Evolutionary conservation across 768 basidiomycete species (phyloP).

Genomic region (Tricholoma flavovirens): DNA sequence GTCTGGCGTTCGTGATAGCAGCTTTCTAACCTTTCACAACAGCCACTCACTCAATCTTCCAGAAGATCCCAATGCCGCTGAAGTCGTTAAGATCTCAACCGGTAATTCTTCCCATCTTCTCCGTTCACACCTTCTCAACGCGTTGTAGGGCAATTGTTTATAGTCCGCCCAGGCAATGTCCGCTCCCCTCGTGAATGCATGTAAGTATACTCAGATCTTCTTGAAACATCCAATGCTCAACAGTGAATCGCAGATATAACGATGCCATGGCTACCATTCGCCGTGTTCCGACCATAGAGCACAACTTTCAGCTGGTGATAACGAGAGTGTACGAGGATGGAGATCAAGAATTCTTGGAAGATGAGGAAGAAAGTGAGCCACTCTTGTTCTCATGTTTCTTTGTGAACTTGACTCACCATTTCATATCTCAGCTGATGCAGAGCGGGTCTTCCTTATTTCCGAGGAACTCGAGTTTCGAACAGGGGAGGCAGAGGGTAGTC

Average conservation of each 20-base stretch:
- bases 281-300: constrained; percentile 68
- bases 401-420: neutral
- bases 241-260: constrained; percentile 60
- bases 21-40: constrained; percentile 10
- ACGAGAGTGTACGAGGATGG: constrained; percentile 98
- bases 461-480: constrained; percentile 85
- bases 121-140: neutral
- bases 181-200: constrained; percentile 96
- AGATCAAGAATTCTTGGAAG: constrained; percentile 90
- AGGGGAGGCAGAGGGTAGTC: constrained; percentile 66
- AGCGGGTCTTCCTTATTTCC: constrained; percentile 86
- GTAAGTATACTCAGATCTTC: constrained; percentile 42
- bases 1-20: constrained; percentile 79
- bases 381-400: neutral
- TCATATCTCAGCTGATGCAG: constrained; percentile 72
- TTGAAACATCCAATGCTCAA: neutral
- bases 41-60: constrained; percentile 22
- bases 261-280: constrained; percentile 95
- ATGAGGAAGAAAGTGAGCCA: constrained; percentile 80
- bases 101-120: constrained; percentile 28
- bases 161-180: constrained; percentile 86
- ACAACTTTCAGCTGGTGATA: constrained; percentile 86
- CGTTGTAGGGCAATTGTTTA: constrained; percentile 67
- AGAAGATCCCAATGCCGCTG: constrained; percentile 94
- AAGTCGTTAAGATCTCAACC: constrained; percentile 89